Conservation (phyloP, 192 early-diverging fungal genomes). For the Rhizophagus sp. region DNA sequence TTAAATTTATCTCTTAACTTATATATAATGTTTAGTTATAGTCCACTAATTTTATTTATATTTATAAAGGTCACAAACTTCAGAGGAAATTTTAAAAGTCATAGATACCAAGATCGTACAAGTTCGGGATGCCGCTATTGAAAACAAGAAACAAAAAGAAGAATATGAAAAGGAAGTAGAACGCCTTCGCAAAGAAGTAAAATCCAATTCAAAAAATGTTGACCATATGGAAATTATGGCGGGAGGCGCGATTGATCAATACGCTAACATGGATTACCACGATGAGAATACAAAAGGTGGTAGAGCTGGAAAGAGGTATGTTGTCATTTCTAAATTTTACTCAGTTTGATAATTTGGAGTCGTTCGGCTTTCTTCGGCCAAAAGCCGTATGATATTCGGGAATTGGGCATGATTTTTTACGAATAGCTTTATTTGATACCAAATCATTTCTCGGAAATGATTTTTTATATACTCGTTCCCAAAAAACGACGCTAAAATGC, state of each 20-base stretch:
- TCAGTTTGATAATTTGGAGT: neutral
- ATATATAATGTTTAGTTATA: neutral
- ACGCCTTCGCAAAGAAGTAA: conserved; percentile 41
- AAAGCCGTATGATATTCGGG: neutral
- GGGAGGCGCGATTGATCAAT: conserved; percentile 15
- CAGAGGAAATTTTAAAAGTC: conserved; percentile 51
- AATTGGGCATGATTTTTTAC: neutral
- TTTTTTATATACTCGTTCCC: conserved; percentile 15
- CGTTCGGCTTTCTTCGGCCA: neutral
- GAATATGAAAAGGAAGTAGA: conserved; percentile 53
- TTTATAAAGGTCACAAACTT: conserved; percentile 53
- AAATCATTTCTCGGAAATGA: conserved; percentile 14
- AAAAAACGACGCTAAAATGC: conserved; percentile 10
- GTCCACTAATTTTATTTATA: neutral
- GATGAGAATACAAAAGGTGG: conserved; percentile 24
- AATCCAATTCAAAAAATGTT: conserved; percentile 18
- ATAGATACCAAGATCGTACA: conserved; percentile 56
- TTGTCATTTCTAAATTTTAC: conserved; percentile 3
- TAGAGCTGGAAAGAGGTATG: conserved; percentile 24
- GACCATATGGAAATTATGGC: conserved; percentile 29
- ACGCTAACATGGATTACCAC: conserved; percentile 7
- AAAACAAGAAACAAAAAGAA: conserved; percentile 42
- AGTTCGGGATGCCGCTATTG: conserved; percentile 45
- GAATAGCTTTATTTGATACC: conserved; percentile 1
- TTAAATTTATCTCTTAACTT: neutral